Evolutionary conservation across 768 basidiomycete species (phyloP).

Genomic region (Omphalotus guepiniiformis): DNA sequence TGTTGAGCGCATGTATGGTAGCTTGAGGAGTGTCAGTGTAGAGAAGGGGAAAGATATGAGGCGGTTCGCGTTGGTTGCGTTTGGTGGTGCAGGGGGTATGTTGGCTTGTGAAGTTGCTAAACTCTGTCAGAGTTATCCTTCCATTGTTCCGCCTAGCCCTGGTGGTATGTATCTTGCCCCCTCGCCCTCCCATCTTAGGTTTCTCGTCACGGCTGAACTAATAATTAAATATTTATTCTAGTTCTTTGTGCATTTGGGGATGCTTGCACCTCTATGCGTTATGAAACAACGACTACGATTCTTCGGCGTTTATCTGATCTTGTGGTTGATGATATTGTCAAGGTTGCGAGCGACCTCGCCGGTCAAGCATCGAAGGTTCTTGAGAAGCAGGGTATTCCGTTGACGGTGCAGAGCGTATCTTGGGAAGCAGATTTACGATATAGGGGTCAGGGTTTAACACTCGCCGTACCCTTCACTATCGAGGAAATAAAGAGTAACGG

Average conservation of each 20-base stretch:
- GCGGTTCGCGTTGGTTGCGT: slow-evolving; percentile 24
- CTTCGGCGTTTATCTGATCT: slow-evolving; percentile 21
- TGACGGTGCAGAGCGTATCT: slow-evolving; percentile 8
- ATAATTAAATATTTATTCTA: slow-evolving; percentile 2
- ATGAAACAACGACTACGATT: slow-evolving; percentile 21
- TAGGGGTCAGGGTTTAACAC: slow-evolving; percentile 22
- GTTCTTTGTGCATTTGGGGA: slow-evolving; percentile 28
- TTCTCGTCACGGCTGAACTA: not conserved
- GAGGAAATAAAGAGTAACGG: slow-evolving; percentile 15
- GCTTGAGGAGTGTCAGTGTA: slow-evolving; percentile 24
- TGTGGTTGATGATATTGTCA: slow-evolving; percentile 13
- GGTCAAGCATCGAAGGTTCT: slow-evolving; percentile 17
- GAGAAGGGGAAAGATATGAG: slow-evolving; percentile 28
- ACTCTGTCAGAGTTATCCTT: slow-evolving; percentile 21
- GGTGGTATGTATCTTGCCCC: slow-evolving; percentile 15
- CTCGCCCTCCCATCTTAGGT: not conserved
- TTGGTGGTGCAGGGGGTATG: slow-evolving; percentile 24
- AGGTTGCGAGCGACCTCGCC: slow-evolving; percentile 13
- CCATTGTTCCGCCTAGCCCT: slow-evolving; percentile 25
- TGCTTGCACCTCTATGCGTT: slow-evolving; percentile 23
- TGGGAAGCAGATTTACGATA: slow-evolving; percentile 27
- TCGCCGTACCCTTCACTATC: slow-evolving; percentile 19
- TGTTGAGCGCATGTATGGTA: slow-evolving; percentile 26
- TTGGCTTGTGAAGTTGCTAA: slow-evolving; percentile 22
- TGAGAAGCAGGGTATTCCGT: slow-evolving; percentile 18